Evolutionary conservation across 2,329 filamentous ascomycete genomes (phyloP).

Genomic region (Penicillium sp.): DNA sequence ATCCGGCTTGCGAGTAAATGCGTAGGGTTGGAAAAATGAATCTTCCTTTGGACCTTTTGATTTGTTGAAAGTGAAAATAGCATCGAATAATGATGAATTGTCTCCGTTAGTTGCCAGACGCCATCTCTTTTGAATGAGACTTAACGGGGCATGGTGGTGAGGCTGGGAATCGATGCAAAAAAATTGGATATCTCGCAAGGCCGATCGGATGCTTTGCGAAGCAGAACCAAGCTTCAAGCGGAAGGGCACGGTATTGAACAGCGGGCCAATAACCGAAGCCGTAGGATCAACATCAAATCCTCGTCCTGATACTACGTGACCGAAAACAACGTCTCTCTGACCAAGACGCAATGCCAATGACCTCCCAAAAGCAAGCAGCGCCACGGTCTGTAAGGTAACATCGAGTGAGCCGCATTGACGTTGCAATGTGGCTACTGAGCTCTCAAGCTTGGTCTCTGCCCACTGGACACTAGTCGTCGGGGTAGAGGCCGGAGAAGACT

Average conservation of each 20-base stretch:
- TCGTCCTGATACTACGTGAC: slow-evolving; percentile 5
- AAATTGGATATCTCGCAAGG: neutral
- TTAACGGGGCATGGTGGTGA: slow-evolving; percentile 1
- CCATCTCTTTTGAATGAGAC: slow-evolving; percentile 6
- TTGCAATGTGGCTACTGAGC: neutral
- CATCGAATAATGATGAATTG: neutral
- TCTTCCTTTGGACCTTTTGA: neutral
- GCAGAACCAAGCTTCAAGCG: slow-evolving; percentile 1
- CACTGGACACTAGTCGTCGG: neutral
- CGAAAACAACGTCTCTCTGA: slow-evolving; percentile 7
- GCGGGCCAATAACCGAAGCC: neutral
- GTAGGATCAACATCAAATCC: neutral
- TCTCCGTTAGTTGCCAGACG: neutral
- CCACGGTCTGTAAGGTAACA: slow-evolving; percentile 5
- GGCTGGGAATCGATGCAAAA: slow-evolving; percentile 5
- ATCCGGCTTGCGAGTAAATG: neutral
- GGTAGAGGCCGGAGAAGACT: neutral
- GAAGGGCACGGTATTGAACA: slow-evolving; percentile 7
- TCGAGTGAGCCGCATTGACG: neutral
- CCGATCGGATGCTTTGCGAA: neutral
- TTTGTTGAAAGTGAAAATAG: slow-evolving; percentile 8
- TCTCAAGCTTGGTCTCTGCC: slow-evolving; percentile 1
- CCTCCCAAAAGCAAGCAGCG: neutral
- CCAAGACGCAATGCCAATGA: slow-evolving; percentile 2
- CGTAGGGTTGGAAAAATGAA: slow-evolving; percentile 3